These are phyloP conservation scores for Thelonectria olida DNA, from an alignment of 2,329 filamentous ascomycete genomes.

Conservation along the genomic window DNA sequence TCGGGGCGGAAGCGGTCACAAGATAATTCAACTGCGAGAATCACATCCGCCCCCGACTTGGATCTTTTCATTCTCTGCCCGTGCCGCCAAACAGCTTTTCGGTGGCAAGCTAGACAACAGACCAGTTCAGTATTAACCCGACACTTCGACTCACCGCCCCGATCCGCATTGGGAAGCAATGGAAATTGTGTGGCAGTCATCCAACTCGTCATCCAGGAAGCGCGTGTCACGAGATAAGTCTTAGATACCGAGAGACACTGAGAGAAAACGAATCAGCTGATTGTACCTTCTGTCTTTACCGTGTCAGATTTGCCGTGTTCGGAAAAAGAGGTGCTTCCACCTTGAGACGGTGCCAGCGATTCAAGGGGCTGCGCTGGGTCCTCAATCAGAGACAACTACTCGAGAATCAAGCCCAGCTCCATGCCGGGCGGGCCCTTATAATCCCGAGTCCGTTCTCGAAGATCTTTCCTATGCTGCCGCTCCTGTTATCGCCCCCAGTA, in stretches of 20 bases:
- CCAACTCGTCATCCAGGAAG: conserved; percentile 8
- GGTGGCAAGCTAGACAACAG: not conserved
- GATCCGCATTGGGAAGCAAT: not conserved
- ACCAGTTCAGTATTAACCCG: not conserved
- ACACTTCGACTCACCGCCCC: not conserved
- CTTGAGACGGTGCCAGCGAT: not conserved
- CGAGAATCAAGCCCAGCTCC: conserved; percentile 10
- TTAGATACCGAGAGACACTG: not conserved
- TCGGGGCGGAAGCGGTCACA: not conserved
- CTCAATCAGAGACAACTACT: not conserved
- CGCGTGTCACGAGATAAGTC: conserved; percentile 24
- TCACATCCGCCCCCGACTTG: not conserved
- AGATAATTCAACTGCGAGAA: not conserved
- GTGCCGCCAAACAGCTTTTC: too few relatives aligned
- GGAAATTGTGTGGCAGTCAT: conserved; percentile 24
- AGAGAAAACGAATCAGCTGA: conserved; percentile 5
- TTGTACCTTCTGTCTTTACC: conserved; percentile 1
- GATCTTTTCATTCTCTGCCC: too few relatives aligned
- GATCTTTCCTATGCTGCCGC: conserved; percentile 5
- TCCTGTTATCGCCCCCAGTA: not conserved
- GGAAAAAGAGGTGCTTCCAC: conserved; percentile 25
- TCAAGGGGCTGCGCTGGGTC: not conserved
- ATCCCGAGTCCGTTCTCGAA: conserved; percentile 21
- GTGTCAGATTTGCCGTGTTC: conserved; percentile 18
- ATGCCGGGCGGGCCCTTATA: conserved; percentile 7